Conservation (phyloP, 2,329 filamentous ascomycete species). For the Aspergillus ruber region DNA sequence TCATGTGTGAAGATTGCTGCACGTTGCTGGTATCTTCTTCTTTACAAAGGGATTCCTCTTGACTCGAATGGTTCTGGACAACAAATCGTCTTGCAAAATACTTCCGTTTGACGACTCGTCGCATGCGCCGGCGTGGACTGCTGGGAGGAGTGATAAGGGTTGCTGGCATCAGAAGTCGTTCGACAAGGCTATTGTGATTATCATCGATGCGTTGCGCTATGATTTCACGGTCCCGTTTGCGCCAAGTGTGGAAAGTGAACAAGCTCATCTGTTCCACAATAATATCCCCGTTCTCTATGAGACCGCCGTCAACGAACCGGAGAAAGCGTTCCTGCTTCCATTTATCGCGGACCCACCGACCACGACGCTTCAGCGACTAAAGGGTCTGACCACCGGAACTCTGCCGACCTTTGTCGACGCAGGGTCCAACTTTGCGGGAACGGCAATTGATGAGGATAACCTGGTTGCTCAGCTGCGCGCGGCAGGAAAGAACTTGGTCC, state of each 20-base stretch:
- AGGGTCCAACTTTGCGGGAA: slow-evolving; percentile 91
- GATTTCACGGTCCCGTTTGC: slow-evolving; percentile 85
- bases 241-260: slow-evolving; percentile 37
- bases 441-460: slow-evolving; percentile 90
- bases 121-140: slow-evolving; percentile 1
- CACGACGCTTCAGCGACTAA: slow-evolving; percentile 82
- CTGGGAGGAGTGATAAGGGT: slow-evolving; percentile 48
- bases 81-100: slow-evolving; percentile 63
- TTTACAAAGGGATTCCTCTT: slow-evolving; percentile 95
- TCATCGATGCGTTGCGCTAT: slow-evolving; percentile 91
- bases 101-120: slow-evolving; percentile 56
- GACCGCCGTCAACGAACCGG: slow-evolving; percentile 64
- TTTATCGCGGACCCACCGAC: slow-evolving; percentile 98
- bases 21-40: slow-evolving; percentile 75
- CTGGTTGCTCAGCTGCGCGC: slow-evolving; percentile 58
- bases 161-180: slow-evolving; percentile 98
- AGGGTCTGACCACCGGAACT: slow-evolving; percentile 91
- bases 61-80: slow-evolving; percentile 71
- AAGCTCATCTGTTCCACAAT: slow-evolving; percentile 69
- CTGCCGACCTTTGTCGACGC: slow-evolving; percentile 90
- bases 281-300: slow-evolving; percentile 83
- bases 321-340: slow-evolving; percentile 81
- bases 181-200: slow-evolving; percentile 79
- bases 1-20: slow-evolving; percentile 51
- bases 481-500: slow-evolving; percentile 71